phyloP scores from a whole-genome alignment of 2,329 filamentous ascomycete genomes.

The Hypoxylon sp. region DNA sequence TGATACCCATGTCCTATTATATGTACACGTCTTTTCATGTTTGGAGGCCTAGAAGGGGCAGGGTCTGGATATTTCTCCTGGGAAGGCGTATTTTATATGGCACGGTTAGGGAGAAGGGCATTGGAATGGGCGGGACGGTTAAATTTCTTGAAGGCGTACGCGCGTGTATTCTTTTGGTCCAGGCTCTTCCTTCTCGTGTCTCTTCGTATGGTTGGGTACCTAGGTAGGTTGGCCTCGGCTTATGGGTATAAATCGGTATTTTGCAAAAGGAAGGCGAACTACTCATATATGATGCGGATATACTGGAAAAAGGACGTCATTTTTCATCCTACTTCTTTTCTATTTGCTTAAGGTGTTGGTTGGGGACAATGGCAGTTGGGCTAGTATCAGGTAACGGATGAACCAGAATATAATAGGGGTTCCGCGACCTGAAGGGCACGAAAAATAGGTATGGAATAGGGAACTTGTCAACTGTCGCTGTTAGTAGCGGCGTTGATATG shows the following conservation, averaged over 20 bases:
- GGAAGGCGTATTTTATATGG: background rate
- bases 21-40: background rate
- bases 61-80: background rate
- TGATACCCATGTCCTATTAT: background rate
- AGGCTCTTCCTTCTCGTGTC: background rate
- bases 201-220: background rate
- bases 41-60: background rate
- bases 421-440: background rate
- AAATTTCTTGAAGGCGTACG: background rate
- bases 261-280: background rate
- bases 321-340: background rate
- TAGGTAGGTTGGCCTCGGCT: background rate
- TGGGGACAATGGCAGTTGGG: background rate
- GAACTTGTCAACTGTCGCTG: background rate
- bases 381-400: background rate
- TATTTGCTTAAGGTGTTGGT: background rate
- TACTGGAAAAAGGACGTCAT: background rate
- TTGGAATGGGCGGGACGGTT: background rate
- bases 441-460: background rate
- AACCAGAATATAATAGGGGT: background rate
- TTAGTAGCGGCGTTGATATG: background rate
- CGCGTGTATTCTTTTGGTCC: background rate
- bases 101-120: background rate
- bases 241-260: constrained; percentile 1
- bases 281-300: background rate